Base-by-base conservation (phyloP, 129 eudicot species). In the Flaveria trinervia region DNA sequence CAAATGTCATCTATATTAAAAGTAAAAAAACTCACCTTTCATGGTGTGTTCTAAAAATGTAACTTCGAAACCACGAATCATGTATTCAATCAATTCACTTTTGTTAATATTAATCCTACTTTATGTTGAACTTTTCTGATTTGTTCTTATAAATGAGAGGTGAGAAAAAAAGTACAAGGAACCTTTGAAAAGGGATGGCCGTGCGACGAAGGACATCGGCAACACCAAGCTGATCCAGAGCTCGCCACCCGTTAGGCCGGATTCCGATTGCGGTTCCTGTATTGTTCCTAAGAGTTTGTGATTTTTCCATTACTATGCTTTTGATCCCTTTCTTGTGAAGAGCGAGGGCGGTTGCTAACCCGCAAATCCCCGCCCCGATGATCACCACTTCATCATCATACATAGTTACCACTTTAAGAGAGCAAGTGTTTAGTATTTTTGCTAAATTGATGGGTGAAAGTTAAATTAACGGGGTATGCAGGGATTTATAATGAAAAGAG, bases 311-410 rank as follows among this genome's bases (percentile, higher is more conserved):
- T 17, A 87, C 88, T 2, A 82, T 46, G 67, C 85, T 82, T 67
- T 69, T 84, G 4, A 87, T 82, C 0, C 89, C 89, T 52, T 82
- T 87, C 73, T 77, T 85, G 81, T 88, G 88, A 8, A 88, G 84
- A 64, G 89, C 88, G 0, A 88, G 79, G 30, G 92, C 89, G 0
- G 92, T 83, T 7, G 89, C 92, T 28, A 88, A 70, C 3, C 92
- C 92, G 50, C 86, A 81, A 45, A 88, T 83, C 16, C 92, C 92
- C 2, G 83, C 89, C 20, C 92, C 89, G 4, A 88, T 78, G n/a
- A 88, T 85, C 48, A 85, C 83, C 3, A 88, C 80, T 17, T 80
- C 83, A 14, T 51, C 23, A 6, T 71, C 26, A 52, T 50, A 60
- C 49, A 51, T 22, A 5, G 9, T 48, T 81, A 65, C 77, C 39